A percentile compares a stretch with the other conserved stretches of the same genome.
Conservation (phyloP, 768 basidiomycete species). For the Suillus ampliporus region DNA sequence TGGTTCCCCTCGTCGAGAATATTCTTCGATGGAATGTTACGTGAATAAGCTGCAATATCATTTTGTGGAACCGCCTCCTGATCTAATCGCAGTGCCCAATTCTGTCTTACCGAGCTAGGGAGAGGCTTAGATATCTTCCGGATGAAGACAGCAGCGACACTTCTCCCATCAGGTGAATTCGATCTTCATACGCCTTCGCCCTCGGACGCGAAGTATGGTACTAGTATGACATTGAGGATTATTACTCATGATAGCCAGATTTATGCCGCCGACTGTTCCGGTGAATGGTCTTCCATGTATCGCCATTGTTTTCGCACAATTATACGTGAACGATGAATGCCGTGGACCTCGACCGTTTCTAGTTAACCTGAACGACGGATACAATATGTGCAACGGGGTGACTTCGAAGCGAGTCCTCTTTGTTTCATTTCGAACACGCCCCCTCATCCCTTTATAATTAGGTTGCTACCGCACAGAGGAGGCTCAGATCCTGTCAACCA, state of each 20-base stretch:
- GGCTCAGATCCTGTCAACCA: constrained; percentile 40
- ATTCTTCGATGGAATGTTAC: constrained; percentile 30
- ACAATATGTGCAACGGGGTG: constrained; percentile 42
- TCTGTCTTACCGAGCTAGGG: constrained; percentile 50
- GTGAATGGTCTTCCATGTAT: constrained; percentile 39
- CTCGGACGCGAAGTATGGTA: constrained; percentile 44
- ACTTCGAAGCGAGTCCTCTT: constrained; percentile 28
- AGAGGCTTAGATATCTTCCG: constrained; percentile 52
- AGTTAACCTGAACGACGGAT: constrained; percentile 45
- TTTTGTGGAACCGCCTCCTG: background rate
- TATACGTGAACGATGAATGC: constrained; percentile 41
- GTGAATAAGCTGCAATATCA: background rate
- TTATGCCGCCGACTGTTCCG: constrained; percentile 51
- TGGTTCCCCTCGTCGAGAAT: constrained; percentile 30
- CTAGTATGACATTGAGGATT: background rate
- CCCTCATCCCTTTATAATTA: constrained; percentile 8
- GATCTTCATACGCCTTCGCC: constrained; percentile 42
- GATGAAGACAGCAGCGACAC: constrained; percentile 50
- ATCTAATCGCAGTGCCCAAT: constrained; percentile 42
- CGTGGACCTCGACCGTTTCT: constrained; percentile 47
- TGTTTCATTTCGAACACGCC: background rate
- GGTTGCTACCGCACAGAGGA: constrained; percentile 31
- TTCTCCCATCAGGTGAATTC: constrained; percentile 44
- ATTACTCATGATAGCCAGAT: constrained; percentile 30
- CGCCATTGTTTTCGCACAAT: constrained; percentile 47